Conservation (phyloP, 179 eudicot genomes). For the Patellifolia procumbens region DNA sequence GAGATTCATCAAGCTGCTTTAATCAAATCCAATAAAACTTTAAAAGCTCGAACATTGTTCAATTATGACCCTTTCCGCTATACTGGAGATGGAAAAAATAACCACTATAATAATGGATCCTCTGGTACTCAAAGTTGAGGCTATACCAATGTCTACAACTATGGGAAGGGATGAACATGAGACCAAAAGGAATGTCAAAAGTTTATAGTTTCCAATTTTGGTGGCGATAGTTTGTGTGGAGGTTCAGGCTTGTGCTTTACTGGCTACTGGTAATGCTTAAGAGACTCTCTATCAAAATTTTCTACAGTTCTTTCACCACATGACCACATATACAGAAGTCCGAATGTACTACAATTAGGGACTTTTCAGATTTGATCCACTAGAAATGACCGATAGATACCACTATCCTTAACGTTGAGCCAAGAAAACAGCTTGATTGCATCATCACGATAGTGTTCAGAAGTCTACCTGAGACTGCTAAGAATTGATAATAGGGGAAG, state of each 20-base stretch:
- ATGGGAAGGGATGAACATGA: background rate
- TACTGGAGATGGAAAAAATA: background rate
- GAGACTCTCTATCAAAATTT: background rate
- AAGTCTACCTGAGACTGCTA: no score
- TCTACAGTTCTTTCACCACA: background rate
- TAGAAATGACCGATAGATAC: background rate
- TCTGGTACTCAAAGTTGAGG: background rate
- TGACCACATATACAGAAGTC: background rate
- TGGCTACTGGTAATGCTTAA: background rate
- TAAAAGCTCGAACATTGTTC: background rate
- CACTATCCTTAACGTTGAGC: background rate
- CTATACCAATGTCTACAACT: background rate
- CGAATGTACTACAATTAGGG: background rate
- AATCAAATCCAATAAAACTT: background rate
- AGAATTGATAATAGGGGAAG: no score
- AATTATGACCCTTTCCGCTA: background rate
- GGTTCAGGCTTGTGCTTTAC: background rate
- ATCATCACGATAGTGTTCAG: background rate
- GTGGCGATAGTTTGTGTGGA: background rate
- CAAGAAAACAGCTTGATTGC: background rate
- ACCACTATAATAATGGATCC: background rate
- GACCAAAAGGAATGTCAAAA: background rate
- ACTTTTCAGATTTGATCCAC: background rate
- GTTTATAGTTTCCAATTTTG: background rate
- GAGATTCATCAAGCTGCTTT: background rate